phyloP scores from a whole-genome alignment of 1,139 yeast species.

The Zhuliangozyma parablackwelliae region DNA sequence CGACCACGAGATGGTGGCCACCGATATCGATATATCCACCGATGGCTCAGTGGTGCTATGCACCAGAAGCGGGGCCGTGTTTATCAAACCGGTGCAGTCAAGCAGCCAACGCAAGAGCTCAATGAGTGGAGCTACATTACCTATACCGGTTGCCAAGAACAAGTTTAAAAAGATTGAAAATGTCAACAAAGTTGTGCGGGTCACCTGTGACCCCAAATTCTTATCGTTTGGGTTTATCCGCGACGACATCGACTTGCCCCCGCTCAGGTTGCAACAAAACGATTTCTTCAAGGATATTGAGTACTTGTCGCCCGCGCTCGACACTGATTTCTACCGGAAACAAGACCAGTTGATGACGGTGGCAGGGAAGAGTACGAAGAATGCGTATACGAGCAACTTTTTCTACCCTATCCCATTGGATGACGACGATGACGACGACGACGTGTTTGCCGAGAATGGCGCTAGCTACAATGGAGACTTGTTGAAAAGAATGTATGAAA shows the following conservation, averaged over 20 bases:
- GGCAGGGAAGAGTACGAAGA: not conserved
- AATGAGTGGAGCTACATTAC: slow-evolving; percentile 16
- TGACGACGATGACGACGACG: slow-evolving; percentile 13
- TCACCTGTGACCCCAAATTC: slow-evolving; percentile 63
- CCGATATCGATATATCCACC: slow-evolving; percentile 62
- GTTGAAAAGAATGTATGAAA: not conserved
- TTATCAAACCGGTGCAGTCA: slow-evolving; percentile 22
- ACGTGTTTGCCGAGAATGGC: slow-evolving; percentile 11
- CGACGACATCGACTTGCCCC: slow-evolving; percentile 56
- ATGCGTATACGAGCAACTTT: slow-evolving; percentile 22
- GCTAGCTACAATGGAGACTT: not conserved
- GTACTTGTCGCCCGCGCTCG: slow-evolving; percentile 43
- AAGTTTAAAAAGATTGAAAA: slow-evolving; percentile 55
- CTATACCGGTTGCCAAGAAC: slow-evolving; percentile 25
- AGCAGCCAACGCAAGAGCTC: slow-evolving; percentile 23
- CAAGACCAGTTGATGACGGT: slow-evolving; percentile 29
- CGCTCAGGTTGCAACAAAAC: slow-evolving; percentile 43
- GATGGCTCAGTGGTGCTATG: slow-evolving; percentile 70
- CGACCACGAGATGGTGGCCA: slow-evolving; percentile 43
- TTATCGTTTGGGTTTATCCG: slow-evolving; percentile 66
- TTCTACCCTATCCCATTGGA: slow-evolving; percentile 19
- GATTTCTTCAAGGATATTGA: slow-evolving; percentile 45
- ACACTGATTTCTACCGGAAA: slow-evolving; percentile 22
- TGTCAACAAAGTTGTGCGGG: slow-evolving; percentile 52
- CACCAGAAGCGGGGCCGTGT: slow-evolving; percentile 66